A percentile compares a stretch with the other conserved stretches of the same genome.
phyloP scores from a whole-genome alignment of 2,329 filamentous ascomycete species.

The Dendrostoma leiphaemia region DNA sequence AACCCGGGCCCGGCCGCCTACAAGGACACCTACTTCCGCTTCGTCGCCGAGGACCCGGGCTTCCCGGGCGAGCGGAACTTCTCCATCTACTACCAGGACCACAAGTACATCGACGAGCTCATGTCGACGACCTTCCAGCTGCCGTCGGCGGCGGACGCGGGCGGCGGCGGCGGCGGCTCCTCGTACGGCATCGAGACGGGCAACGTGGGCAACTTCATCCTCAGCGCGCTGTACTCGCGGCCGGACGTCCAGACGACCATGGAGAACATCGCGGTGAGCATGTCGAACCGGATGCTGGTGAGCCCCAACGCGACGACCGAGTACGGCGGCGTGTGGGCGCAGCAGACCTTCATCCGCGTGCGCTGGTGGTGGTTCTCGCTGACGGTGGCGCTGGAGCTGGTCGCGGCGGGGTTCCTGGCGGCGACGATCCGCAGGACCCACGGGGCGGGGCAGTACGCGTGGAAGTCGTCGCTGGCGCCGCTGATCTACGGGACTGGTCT shows the following conservation, averaged over 20 bases:
- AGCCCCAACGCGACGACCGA: not conserved
- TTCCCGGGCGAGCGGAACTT: not conserved
- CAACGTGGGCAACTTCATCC: not conserved
- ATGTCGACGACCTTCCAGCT: not conserved
- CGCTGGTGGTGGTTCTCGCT: not conserved
- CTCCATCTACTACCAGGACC: not conserved
- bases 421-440: not conserved
- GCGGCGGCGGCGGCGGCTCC: too few relatives aligned
- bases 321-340: not conserved
- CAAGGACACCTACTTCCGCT: not conserved
- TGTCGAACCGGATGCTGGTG: not conserved
- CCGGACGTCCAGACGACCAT: not conserved
- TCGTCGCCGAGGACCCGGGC: not conserved
- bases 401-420: not conserved
- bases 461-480: not conserved
- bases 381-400: not conserved
- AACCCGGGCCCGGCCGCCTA: not conserved
- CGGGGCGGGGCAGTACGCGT: not conserved
- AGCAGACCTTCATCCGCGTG: not conserved
- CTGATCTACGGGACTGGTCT: not conserved
- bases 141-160: too few relatives aligned
- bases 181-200: not conserved
- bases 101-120: not conserved
- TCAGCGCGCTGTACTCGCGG: not conserved
- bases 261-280: not conserved